Evolutionary conservation across 148 eudicot genomes (phyloP).

Genomic region (Camellia sinensis): DNA sequence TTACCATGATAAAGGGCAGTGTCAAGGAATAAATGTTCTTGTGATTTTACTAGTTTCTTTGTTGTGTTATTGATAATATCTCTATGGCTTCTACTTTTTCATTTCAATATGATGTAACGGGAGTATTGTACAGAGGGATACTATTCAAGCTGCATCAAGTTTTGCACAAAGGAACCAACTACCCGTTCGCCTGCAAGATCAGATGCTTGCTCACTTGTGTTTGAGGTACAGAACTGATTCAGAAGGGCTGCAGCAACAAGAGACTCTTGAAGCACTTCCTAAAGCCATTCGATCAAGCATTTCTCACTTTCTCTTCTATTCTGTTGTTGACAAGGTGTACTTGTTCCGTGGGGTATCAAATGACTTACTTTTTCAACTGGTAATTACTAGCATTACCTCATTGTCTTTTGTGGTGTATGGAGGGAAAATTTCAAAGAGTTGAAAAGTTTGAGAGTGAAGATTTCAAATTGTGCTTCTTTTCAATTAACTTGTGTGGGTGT

Average conservation of each 20-base stretch:
- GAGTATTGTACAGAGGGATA: constrained; percentile 55
- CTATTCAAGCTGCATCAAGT: constrained; percentile 72
- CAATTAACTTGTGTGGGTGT: too few relatives aligned
- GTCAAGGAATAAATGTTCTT: background rate
- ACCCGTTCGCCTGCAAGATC: constrained; percentile 70
- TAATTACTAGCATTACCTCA: constrained; percentile 22
- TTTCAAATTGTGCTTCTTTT: background rate
- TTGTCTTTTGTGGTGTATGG: background rate
- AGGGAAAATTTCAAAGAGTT: background rate
- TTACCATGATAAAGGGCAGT: background rate
- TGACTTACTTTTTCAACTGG: constrained; percentile 87
- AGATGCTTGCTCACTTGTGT: constrained; percentile 82
- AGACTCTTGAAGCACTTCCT: constrained; percentile 71
- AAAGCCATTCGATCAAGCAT: constrained; percentile 79
- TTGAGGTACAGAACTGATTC: constrained; percentile 73
- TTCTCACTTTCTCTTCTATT: constrained; percentile 62
- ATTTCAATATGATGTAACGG: constrained; percentile 1
- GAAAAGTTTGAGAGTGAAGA: background rate
- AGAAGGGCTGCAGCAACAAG: constrained; percentile 86
- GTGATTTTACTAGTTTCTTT: background rate
- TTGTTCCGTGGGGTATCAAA: constrained; percentile 70
- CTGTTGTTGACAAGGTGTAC: constrained; percentile 66
- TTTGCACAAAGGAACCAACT: constrained; percentile 71
- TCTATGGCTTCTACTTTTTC: background rate
- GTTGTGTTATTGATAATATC: background rate